Evolutionary conservation across 441 rosid species (phyloP).

Genomic region (Populus trichocarpa): DNA sequence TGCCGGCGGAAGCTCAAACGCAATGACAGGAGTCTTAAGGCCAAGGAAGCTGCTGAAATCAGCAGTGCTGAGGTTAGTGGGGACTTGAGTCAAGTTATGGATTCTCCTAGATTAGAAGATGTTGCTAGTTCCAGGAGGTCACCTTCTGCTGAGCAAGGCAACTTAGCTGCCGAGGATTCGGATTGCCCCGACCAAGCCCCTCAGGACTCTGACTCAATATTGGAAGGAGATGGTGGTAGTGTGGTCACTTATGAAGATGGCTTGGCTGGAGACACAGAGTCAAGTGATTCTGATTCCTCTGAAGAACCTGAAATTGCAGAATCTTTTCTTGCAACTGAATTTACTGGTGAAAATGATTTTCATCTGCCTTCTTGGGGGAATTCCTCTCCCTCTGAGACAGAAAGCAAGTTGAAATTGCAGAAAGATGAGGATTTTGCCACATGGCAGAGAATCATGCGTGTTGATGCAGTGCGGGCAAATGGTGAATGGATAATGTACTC

Average conservation of each 20-base stretch:
- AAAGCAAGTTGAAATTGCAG: constrained; percentile 29
- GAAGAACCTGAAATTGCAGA: constrained; percentile 33
- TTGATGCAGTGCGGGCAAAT: constrained; percentile 88
- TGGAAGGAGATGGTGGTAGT: constrained; percentile 47
- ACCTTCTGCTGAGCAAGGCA: constrained; percentile 28
- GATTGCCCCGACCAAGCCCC: constrained; percentile 20
- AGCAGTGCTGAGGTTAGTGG: constrained; percentile 34
- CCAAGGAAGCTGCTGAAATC: constrained; percentile 32
- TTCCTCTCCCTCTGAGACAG: constrained; percentile 26
- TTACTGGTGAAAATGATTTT: constrained; percentile 19
- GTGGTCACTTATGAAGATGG: constrained; percentile 43
- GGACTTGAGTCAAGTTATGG: constrained; percentile 39
- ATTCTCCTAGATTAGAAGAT: constrained; percentile 47
- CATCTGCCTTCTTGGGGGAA: constrained; percentile 25
- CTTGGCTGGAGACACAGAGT: constrained; percentile 43
- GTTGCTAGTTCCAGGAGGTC: constrained; percentile 44
- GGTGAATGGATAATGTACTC: constrained; percentile 66
- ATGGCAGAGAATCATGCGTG: constrained; percentile 92
- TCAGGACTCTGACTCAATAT: constrained; percentile 16
- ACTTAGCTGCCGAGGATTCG: constrained; percentile 30
- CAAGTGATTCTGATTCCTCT: constrained; percentile 45
- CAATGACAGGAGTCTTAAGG: constrained; percentile 31
- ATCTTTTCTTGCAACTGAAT: constrained; percentile 10
- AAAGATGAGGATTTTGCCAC: constrained; percentile 65
- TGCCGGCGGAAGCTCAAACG: constrained; percentile 46